Conservation (phyloP, 2,329 filamentous ascomycete genomes). For the Sporothrix euskadiensis region DNA sequence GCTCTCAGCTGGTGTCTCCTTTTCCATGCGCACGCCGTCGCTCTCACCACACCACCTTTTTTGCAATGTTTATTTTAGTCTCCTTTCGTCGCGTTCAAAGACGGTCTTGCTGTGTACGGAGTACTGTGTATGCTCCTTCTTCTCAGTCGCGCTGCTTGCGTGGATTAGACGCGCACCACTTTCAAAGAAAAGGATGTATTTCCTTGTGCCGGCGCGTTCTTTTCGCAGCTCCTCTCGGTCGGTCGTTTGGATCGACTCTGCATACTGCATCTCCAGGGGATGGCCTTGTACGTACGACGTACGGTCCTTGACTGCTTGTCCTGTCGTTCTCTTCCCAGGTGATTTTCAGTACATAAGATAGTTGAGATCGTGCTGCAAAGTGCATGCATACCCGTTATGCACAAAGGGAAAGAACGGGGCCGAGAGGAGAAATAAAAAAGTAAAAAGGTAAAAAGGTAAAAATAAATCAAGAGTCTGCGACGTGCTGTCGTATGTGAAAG, state of each 20-base stretch:
- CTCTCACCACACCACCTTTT: background rate
- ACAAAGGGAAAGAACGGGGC: background rate
- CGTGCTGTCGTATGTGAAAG: background rate
- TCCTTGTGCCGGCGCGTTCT: background rate
- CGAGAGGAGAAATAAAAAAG: background rate
- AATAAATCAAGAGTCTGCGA: background rate
- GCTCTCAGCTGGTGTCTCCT: conserved; percentile 12
- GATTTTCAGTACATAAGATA: background rate
- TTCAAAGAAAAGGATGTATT: background rate
- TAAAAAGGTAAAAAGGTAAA: background rate
- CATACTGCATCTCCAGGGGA: conserved; percentile 5
- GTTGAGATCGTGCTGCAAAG: background rate
- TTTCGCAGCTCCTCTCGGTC: background rate
- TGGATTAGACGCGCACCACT: conserved; percentile 15
- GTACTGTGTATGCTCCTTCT: background rate
- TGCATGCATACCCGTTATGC: conserved; percentile 16
- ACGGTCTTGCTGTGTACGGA: background rate
- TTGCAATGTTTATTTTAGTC: background rate
- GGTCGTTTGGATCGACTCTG: conserved; percentile 13
- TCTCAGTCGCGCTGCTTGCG: background rate
- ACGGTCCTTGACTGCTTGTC: background rate
- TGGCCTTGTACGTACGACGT: no score
- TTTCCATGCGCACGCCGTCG: conserved; percentile 10
- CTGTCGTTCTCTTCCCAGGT: background rate
- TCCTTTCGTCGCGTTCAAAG: background rate